These are phyloP conservation scores for Xylaria cubensis DNA, from an alignment of 495 filamentous ascomycete genomes.

Conservation along the genomic window DNA sequence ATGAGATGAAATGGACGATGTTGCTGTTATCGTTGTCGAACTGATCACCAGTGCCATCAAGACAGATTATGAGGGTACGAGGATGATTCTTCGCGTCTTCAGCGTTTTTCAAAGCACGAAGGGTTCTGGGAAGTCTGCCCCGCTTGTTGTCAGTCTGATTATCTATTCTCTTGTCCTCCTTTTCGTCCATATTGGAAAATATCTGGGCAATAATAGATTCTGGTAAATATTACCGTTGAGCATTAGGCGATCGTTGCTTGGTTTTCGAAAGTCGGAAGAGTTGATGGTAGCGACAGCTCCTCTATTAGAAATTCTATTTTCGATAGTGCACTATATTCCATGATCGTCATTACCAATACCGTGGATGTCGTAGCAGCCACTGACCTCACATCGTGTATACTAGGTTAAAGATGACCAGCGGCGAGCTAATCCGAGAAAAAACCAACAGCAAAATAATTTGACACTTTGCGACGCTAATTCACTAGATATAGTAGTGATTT, in stretches of 20 bases:
- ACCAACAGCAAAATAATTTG: background rate
- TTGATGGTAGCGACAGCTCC: background rate
- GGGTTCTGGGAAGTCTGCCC: slow-evolving; percentile 31
- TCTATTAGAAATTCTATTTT: background rate
- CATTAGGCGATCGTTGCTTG: background rate
- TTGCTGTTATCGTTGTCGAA: slow-evolving; percentile 53
- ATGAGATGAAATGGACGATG: slow-evolving; percentile 48
- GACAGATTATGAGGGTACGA: slow-evolving; percentile 46
- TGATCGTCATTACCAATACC: slow-evolving; percentile 6
- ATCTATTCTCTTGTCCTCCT: background rate
- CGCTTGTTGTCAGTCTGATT: background rate
- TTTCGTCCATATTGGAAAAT: slow-evolving; percentile 9
- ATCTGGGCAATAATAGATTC: background rate
- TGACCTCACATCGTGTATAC: background rate
- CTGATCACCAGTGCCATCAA: slow-evolving; percentile 50
- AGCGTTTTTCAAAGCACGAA: slow-evolving; percentile 42
- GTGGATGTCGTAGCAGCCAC: slow-evolving; percentile 6
- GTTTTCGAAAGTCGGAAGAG: background rate
- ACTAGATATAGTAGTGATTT: slow-evolving; percentile 13
- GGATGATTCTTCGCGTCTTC: slow-evolving; percentile 27
- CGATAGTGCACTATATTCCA: background rate
- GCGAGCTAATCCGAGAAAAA: slow-evolving; percentile 4
- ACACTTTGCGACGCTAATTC: background rate
- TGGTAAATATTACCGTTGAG: background rate
- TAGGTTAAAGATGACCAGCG: background rate